These are phyloP conservation scores for Blastocladiella britannica DNA, from an alignment of 192 early-diverging fungal genomes.

Conservation along the genomic window DNA sequence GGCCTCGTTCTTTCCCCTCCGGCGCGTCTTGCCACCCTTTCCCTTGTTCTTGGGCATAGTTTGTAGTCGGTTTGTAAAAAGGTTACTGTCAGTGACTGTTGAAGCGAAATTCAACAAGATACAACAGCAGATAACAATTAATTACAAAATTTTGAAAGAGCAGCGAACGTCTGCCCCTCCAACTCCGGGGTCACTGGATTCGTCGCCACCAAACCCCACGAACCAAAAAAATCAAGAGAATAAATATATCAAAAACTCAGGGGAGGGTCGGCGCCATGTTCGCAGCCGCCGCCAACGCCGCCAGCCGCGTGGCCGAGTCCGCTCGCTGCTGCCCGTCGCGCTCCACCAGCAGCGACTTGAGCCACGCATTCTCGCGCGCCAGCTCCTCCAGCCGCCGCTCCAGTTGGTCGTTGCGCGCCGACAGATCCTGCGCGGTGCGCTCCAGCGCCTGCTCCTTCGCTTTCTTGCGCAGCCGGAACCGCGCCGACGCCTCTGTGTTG, in stretches of 20 bases:
- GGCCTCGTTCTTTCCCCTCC: conserved; percentile 93
- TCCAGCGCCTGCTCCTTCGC: conserved; percentile 69
- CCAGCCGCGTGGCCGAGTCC: not conserved
- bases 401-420: conserved; percentile 40
- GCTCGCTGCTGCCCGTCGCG: conserved; percentile 18
- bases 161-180: too few species aligned
- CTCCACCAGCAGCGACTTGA: conserved; percentile 65
- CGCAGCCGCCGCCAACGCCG: not conserved
- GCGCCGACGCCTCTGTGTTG: conserved; percentile 84
- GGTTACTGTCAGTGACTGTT: too few species aligned
- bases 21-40: conserved; percentile 78
- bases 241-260: too few species aligned
- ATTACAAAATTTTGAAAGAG: too few species aligned
- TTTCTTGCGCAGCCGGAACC: conserved; percentile 93
- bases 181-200: too few species aligned
- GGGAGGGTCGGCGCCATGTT: not conserved
- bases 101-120: too few species aligned
- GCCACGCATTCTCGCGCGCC: conserved; percentile 78
- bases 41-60: conserved; percentile 89
- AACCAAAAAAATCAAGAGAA: too few species aligned
- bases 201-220: too few species aligned
- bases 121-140: too few species aligned
- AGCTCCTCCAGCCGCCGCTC: conserved; percentile 61
- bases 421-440: conserved; percentile 55
- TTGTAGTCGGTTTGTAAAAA: too few species aligned